Percentiles rank a stretch among this genome's conserved stretches.
phyloP scores from a whole-genome alignment of 139 green algal genomes.

The Closterium sp. region DNA sequence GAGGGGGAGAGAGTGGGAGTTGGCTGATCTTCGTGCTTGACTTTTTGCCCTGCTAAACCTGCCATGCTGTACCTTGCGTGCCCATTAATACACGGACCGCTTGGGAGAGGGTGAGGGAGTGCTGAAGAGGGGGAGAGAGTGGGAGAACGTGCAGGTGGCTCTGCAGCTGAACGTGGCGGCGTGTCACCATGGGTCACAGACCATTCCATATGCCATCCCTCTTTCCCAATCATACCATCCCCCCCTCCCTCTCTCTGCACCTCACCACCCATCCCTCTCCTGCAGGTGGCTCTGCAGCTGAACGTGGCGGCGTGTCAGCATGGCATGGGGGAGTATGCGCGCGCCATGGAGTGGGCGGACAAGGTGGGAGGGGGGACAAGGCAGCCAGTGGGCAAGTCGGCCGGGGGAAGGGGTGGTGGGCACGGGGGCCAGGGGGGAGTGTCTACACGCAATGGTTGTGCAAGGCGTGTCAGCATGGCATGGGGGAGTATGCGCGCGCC shows the following conservation, averaged over 20 bases:
- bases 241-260: no score
- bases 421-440: background rate
- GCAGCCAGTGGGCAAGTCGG: background rate
- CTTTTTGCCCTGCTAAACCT: no score
- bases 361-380: background rate
- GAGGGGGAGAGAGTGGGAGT: background rate
- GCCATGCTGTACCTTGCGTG: no score
- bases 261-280: background rate
- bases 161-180: no score
- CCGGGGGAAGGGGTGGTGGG: background rate
- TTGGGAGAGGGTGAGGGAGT: no score
- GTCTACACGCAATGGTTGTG: background rate
- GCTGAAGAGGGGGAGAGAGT: background rate
- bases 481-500: background rate
- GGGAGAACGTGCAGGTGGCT: no score
- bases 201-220: no score
- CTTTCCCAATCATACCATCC: no score
- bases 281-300: constrained; percentile 13
- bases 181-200: no score
- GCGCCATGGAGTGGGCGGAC: background rate
- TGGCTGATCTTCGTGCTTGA: no score
- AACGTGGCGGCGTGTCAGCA: constrained; percentile 13
- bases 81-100: no score
- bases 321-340: background rate
- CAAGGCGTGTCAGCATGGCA: no score